These are phyloP conservation scores for Pleodorina starrii DNA, from an alignment of 139 green algal genomes.

Conservation along the genomic window DNA sequence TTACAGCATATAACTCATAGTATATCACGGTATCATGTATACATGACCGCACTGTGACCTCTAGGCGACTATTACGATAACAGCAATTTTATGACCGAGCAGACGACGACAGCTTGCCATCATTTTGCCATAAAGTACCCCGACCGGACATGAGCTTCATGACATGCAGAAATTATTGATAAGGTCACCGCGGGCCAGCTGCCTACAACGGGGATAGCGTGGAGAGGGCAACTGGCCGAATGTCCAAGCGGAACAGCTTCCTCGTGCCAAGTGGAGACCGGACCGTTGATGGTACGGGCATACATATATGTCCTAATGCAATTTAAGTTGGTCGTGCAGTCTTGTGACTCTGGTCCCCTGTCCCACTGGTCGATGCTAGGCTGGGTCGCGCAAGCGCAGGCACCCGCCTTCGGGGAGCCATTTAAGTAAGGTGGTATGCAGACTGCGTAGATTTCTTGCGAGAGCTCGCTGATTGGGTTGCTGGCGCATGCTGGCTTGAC, in stretches of 20 bases:
- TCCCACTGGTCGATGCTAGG: constrained; percentile 2
- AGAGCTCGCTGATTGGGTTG: background rate
- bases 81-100: too few species aligned
- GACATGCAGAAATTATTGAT: too few species aligned
- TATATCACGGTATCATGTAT: too few species aligned
- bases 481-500: background rate
- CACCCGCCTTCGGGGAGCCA: background rate
- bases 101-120: too few species aligned
- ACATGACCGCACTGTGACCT: too few species aligned
- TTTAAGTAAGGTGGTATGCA: constrained; percentile 41
- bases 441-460: background rate
- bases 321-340: background rate
- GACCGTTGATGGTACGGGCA: constrained; percentile 8
- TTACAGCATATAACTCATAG: too few species aligned
- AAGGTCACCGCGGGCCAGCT: too few species aligned
- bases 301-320: background rate
- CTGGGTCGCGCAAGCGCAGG: constrained; percentile 26
- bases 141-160: too few species aligned
- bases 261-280: background rate
- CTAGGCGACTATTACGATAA: too few species aligned
- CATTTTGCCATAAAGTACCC: too few species aligned
- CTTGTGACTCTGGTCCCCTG: too few species aligned
- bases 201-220: too few species aligned
- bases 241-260: constrained; percentile 6
- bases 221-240: background rate